Evolutionary conservation across 2,329 filamentous ascomycete species (phyloP).

Genomic region (Paracamarosporium sp.): DNA sequence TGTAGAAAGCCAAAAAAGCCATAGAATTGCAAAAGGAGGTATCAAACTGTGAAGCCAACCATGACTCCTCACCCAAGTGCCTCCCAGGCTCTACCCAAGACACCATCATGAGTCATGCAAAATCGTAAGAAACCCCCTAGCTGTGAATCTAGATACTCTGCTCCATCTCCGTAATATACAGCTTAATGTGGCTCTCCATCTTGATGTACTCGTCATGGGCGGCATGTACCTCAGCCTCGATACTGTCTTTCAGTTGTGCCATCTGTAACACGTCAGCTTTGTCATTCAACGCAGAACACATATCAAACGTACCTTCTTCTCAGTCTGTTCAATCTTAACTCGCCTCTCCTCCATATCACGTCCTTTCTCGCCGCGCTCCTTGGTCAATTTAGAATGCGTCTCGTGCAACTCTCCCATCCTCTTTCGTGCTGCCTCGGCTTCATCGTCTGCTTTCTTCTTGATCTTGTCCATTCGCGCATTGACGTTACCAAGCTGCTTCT

Average conservation of each 20-base stretch:
- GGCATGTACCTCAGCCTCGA: slow-evolving; percentile 89
- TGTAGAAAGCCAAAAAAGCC: neutral
- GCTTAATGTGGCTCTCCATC: slow-evolving; percentile 94
- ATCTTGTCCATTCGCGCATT: slow-evolving; percentile 85
- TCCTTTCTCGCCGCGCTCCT: slow-evolving; percentile 85
- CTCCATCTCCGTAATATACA: slow-evolving; percentile 99
- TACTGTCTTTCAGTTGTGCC: slow-evolving; percentile 96
- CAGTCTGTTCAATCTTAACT: slow-evolving; percentile 95
- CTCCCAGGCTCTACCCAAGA: neutral
- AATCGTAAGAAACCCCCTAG: slow-evolving; percentile 15
- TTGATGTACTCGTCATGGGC: slow-evolving; percentile 96
- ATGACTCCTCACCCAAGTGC: too few species aligned
- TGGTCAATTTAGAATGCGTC: slow-evolving; percentile 79
- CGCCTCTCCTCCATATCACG: slow-evolving; percentile 90
- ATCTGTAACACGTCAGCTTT: slow-evolving; percentile 65
- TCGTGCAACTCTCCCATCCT: slow-evolving; percentile 89
- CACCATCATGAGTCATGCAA: neutral
- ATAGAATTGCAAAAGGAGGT: neutral
- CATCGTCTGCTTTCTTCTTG: slow-evolving; percentile 78
- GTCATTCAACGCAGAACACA: slow-evolving; percentile 9
- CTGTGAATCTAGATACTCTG: slow-evolving; percentile 62
- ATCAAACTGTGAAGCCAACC: neutral
- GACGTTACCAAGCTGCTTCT: slow-evolving; percentile 85
- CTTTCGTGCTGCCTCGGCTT: slow-evolving; percentile 79
- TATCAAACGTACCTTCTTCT: slow-evolving; percentile 82